phyloP scores from a whole-genome alignment of 768 basidiomycete species.

The Psilocybe tampanensis region DNA sequence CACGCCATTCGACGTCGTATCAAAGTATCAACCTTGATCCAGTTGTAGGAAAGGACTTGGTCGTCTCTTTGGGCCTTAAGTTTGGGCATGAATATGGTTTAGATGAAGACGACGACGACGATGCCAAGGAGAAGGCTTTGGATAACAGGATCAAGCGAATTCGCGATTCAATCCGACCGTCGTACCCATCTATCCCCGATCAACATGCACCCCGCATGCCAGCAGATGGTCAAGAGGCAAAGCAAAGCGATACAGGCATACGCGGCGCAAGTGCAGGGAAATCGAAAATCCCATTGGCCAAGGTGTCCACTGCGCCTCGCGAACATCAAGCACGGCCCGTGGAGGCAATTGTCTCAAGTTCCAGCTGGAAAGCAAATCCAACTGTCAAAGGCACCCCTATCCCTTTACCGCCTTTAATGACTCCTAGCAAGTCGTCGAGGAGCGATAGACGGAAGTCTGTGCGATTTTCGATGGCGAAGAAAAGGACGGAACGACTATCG shows the following conservation, averaged over 20 bases:
- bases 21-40: constrained; percentile 12
- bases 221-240: neutral
- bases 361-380: neutral
- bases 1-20: neutral
- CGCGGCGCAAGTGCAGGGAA: neutral
- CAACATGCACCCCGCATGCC: constrained; percentile 3
- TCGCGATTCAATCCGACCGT: constrained; percentile 25
- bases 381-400: neutral
- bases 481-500: constrained; percentile 20
- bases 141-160: constrained; percentile 31
- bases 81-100: constrained; percentile 4
- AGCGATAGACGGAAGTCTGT: constrained; percentile 25
- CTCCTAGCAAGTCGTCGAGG: constrained; percentile 11
- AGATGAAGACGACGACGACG: neutral
- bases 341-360: neutral
- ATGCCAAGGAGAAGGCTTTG: constrained; percentile 11
- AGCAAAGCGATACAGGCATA: neutral
- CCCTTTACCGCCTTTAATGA: constrained; percentile 9
- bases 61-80: constrained; percentile 21
- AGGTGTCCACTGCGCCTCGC: neutral
- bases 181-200: constrained; percentile 29
- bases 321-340: neutral
- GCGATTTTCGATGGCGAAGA: constrained; percentile 25
- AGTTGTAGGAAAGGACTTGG: constrained; percentile 20
- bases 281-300: neutral